A percentile compares a stretch with the other conserved stretches of the same genome.
Conservation (phyloP, 306 rosid species). For the Cicer judaicum region DNA sequence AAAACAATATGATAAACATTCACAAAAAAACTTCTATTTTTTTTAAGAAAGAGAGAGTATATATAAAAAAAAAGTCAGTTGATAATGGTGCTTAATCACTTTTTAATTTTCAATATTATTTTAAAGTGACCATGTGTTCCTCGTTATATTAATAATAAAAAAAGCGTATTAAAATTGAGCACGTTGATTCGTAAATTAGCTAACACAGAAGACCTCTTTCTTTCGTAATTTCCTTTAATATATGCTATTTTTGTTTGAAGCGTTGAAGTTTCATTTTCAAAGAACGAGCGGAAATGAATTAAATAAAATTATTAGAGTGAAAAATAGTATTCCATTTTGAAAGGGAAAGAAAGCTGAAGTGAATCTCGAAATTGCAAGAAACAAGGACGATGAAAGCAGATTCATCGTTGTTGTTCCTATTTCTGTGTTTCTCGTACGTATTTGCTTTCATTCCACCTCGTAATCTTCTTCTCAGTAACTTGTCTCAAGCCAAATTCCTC, state of each 20-base stretch:
- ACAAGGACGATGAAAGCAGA: slow-evolving; percentile 37
- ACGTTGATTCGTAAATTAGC: too few relatives aligned
- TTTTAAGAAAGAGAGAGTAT: too few relatives aligned
- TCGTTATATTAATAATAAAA: too few relatives aligned
- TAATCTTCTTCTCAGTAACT: slow-evolving; percentile 46
- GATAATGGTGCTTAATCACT: too few relatives aligned
- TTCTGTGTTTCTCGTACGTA: slow-evolving; percentile 48
- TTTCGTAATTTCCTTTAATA: not conserved
- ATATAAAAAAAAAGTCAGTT: too few relatives aligned
- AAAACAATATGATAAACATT: too few relatives aligned
- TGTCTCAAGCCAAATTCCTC: slow-evolving; percentile 51
- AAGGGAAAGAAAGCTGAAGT: not conserved
- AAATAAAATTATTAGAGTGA: not conserved
- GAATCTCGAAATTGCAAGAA: not conserved
- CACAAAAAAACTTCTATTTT: too few relatives aligned
- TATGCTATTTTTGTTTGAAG: not conserved
- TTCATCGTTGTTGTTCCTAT: slow-evolving; percentile 38
- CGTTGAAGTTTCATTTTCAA: not conserved
- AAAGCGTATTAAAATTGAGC: too few relatives aligned
- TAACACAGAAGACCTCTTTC: too few relatives aligned
- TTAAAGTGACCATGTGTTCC: too few relatives aligned
- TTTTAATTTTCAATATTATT: too few relatives aligned
- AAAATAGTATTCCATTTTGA: not conserved
- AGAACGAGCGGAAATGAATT: not conserved
- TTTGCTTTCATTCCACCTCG: slow-evolving; percentile 56